phyloP scores from a whole-genome alignment of 768 basidiomycete genomes.

The Mycena latifolia region DNA sequence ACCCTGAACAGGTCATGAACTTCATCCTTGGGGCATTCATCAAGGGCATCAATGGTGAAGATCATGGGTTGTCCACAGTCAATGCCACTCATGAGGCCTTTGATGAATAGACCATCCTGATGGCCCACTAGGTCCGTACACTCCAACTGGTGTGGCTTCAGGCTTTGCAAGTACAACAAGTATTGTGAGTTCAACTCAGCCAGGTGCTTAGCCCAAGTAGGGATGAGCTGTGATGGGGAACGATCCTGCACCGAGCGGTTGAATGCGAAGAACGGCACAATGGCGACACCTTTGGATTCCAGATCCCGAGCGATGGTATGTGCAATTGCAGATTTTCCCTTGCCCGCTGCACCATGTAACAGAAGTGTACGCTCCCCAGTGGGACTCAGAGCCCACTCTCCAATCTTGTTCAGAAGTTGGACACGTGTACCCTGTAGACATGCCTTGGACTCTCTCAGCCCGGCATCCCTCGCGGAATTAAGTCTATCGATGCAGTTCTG shows the following conservation, averaged over 20 bases:
- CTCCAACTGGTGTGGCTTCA: not conserved
- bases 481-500: not conserved
- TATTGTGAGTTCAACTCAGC: conserved; percentile 1
- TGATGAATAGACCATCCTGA: not conserved
- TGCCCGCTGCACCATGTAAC: not conserved
- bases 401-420: not conserved
- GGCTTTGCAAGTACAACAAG: too few species aligned
- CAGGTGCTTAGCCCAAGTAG: conserved; percentile 9
- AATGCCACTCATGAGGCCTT: not conserved
- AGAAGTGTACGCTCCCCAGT: not conserved
- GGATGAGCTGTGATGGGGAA: conserved; percentile 6
- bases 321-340: conserved; percentile 1
- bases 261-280: conserved; percentile 2
- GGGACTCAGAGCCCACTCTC: not conserved
- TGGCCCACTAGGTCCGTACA: conserved; percentile 1
- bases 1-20: not conserved
- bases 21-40: not conserved
- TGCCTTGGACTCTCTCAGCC: not conserved
- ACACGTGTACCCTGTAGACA: not conserved
- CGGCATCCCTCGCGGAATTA: not conserved
- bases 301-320: conserved; percentile 2
- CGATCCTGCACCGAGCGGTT: not conserved
- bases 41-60: conserved; percentile 1
- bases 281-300: not conserved
- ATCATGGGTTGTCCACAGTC: not conserved